Percentiles rank a stretch among this genome's conserved stretches.
These are phyloP conservation scores for Epichloe typhina DNA, from an alignment of 2,329 filamentous ascomycete species.

Conservation along the genomic window DNA sequence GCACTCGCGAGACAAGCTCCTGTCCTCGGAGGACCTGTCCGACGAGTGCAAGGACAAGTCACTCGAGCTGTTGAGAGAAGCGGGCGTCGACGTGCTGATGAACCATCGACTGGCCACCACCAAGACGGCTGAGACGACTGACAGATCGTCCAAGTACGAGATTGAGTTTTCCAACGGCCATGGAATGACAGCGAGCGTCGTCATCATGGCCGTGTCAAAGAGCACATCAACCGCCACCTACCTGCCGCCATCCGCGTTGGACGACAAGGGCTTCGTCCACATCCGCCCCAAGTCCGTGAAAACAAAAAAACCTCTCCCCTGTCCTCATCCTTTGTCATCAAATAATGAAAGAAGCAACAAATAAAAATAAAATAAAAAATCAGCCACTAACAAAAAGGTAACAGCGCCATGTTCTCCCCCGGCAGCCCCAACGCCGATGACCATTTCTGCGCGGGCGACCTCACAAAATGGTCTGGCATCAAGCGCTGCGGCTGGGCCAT, in stretches of 20 bases:
- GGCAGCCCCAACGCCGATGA: slow-evolving; percentile 40
- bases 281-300: slow-evolving; percentile 42
- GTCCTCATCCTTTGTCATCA: too few relatives aligned
- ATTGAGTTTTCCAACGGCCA: slow-evolving; percentile 48
- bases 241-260: slow-evolving; percentile 44
- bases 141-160: slow-evolving; percentile 28
- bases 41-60: slow-evolving; percentile 54
- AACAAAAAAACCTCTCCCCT: background rate
- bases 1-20: slow-evolving; percentile 56
- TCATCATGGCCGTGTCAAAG: slow-evolving; percentile 57
- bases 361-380: background rate
- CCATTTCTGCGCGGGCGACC: slow-evolving; percentile 60
- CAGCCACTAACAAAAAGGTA: background rate
- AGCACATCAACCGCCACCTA: slow-evolving; percentile 49
- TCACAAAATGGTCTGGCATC: slow-evolving; percentile 61
- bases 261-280: slow-evolving; percentile 52
- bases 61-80: slow-evolving; percentile 43
- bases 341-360: background rate
- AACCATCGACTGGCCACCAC: slow-evolving; percentile 41
- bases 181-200: slow-evolving; percentile 46
- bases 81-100: slow-evolving; percentile 53
- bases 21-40: slow-evolving; percentile 61
- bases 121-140: slow-evolving; percentile 29
- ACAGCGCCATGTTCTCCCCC: slow-evolving; percentile 27
- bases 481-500: slow-evolving; percentile 68